A percentile compares a stretch with the other conserved stretches of the same genome.
Evolutionary conservation across 2,329 filamentous ascomycete genomes (phyloP).

Genomic region (Lachnellula occidentalis): DNA sequence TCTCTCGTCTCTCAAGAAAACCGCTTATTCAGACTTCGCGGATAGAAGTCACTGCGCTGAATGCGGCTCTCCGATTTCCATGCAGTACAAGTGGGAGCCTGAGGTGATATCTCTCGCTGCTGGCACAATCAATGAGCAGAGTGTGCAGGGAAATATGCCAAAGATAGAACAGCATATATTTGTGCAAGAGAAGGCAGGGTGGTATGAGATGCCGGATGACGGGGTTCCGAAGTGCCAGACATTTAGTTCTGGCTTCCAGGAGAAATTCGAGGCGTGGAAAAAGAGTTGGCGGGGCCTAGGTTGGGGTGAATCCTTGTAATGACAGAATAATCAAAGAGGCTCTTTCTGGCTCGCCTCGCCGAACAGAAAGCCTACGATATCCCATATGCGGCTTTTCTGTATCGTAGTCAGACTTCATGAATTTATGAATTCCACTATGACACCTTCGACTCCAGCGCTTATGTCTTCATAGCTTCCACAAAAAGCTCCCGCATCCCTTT

Average conservation of each 20-base stretch:
- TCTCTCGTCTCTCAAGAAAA: conserved; percentile 29
- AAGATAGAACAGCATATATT: conserved; percentile 39
- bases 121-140: conserved; percentile 38
- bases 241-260: conserved; percentile 22
- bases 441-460: neutral
- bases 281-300: conserved; percentile 1
- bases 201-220: conserved; percentile 36
- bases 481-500: conserved; percentile 82
- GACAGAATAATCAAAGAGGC: neutral
- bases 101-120: conserved; percentile 33
- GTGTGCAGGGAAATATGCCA: conserved; percentile 30
- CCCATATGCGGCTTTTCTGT: too few relatives aligned
- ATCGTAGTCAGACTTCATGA: too few relatives aligned
- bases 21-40: conserved; percentile 36
- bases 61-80: conserved; percentile 42
- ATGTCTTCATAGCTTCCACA: conserved; percentile 52
- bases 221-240: conserved; percentile 27
- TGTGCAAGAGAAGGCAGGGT: conserved; percentile 31
- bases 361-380: too few relatives aligned
- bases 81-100: conserved; percentile 34
- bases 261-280: conserved; percentile 25
- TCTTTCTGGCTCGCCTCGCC: too few relatives aligned
- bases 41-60: conserved; percentile 39
- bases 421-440: too few relatives aligned
- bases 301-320: neutral